phyloP scores from a whole-genome alignment of 2,329 filamentous ascomycete genomes.

The Alternaria conjuncta region DNA sequence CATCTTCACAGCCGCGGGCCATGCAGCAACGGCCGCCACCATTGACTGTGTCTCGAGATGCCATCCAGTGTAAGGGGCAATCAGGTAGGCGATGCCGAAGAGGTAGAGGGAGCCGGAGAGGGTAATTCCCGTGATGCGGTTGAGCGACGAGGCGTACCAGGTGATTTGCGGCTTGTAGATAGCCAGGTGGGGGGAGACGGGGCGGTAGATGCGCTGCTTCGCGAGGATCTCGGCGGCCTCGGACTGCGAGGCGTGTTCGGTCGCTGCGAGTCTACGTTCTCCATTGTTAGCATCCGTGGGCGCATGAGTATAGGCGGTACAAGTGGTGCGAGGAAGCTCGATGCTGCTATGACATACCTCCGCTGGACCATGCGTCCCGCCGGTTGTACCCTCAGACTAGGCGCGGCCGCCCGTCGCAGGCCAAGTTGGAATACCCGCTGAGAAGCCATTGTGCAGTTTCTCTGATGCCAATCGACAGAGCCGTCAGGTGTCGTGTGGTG shows the following conservation, averaged over 20 bases:
- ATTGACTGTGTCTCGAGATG: slow-evolving; percentile 70
- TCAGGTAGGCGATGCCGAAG: slow-evolving; percentile 82
- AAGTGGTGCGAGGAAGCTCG: slow-evolving; percentile 6
- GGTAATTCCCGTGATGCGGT: slow-evolving; percentile 81
- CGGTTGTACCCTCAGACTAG: slow-evolving; percentile 50
- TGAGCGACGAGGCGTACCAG: slow-evolving; percentile 76
- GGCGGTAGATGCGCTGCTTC: slow-evolving; percentile 79
- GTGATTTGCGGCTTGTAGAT: slow-evolving; percentile 90
- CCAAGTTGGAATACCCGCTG: slow-evolving; percentile 55
- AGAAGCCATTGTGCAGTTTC: slow-evolving; percentile 48
- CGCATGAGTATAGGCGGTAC: neutral
- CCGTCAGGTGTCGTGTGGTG: slow-evolving; percentile 30
- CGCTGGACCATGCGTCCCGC: slow-evolving; percentile 53
- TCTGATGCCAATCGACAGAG: slow-evolving; percentile 23
- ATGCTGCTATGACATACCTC: slow-evolving; percentile 50
- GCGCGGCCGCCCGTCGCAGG: slow-evolving; percentile 50
- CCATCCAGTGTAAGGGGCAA: slow-evolving; percentile 75
- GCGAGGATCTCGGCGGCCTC: slow-evolving; percentile 72
- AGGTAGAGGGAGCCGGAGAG: slow-evolving; percentile 78
- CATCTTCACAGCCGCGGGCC: slow-evolving; percentile 66
- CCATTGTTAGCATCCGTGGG: slow-evolving; percentile 15
- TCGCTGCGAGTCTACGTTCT: slow-evolving; percentile 56
- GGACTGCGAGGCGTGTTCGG: slow-evolving; percentile 62
- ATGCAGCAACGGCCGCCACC: slow-evolving; percentile 68
- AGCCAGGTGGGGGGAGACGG: slow-evolving; percentile 80